phyloP scores from a whole-genome alignment of 768 basidiomycete genomes.

The Lactarius sanguifluus region DNA sequence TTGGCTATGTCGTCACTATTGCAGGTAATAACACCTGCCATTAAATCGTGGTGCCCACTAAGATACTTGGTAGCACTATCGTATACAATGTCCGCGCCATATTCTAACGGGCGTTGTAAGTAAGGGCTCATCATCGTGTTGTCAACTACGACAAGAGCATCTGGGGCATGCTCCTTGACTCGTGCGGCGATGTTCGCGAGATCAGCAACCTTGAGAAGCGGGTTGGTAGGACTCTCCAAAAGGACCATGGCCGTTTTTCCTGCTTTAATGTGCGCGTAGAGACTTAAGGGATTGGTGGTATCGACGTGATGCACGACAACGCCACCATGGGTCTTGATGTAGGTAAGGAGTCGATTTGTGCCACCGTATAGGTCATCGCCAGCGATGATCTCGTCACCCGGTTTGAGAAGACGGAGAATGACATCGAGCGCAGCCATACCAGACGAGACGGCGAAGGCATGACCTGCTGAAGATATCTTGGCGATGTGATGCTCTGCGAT shows the following conservation, averaged over 20 bases:
- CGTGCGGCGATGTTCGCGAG: conserved; percentile 78
- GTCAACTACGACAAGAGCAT: conserved; percentile 86
- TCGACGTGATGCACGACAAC: conserved; percentile 92
- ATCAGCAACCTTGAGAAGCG: conserved; percentile 92
- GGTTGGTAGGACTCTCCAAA: conserved; percentile 96
- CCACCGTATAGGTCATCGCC: conserved; percentile 98
- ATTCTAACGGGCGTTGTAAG: conserved; percentile 89
- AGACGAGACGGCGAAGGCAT: conserved; percentile 91
- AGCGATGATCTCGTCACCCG: conserved; percentile 93
- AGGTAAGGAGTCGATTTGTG: conserved; percentile 90
- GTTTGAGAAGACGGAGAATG: conserved; percentile 90
- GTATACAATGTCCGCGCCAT: conserved; percentile 96
- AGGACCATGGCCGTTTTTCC: conserved; percentile 92
- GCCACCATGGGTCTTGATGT: conserved; percentile 83
- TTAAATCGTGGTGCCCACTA: conserved; percentile 97
- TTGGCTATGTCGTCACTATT: conserved; percentile 89
- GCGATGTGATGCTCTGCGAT: conserved; percentile 90
- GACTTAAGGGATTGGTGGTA: conserved; percentile 69
- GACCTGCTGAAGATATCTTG: conserved; percentile 88
- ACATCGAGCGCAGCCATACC: conserved; percentile 98
- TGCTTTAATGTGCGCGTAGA: conserved; percentile 63
- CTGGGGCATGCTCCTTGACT: conserved; percentile 78
- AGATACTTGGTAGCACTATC: conserved; percentile 98
- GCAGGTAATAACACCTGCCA: conserved; percentile 95
- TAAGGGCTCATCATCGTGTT: conserved; percentile 99